Base-by-base conservation (phyloP, 148 eudicot genomes). In the Vaccinium macrocarpon region DNA sequence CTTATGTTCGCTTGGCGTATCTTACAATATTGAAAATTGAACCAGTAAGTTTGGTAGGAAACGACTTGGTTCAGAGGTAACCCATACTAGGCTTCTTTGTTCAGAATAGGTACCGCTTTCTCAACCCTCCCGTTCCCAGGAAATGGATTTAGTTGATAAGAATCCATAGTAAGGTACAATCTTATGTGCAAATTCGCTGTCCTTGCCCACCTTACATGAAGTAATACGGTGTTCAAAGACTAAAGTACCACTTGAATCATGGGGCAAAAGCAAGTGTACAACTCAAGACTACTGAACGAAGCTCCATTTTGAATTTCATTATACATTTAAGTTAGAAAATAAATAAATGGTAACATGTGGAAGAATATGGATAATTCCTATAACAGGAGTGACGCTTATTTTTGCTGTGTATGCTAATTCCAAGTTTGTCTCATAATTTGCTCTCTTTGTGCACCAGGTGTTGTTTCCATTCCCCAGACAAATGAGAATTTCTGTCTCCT, bases 391-490 rank as follows among this genome's bases (percentile, higher is more conserved):
- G 4, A 78, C 15, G 42, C 42, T 2, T 1, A 6, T 25, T 32
- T 1, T 78, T 50, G 8, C 49, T 62, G 52, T 29, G 23, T n/a
- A 35, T 59, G 1, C 5, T 25, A 50, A 14, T 29, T 29, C 12
- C 8, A 51, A 68, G 56, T 79, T 55, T 29, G 18, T 25, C 59
- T 61, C 27, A 59, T 81, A 81, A 56, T 12, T 14, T 66, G 10
- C 70, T 57, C 59, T 59, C n/a, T n/a, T 11, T 79, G 8, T 64
- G 53, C 61, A 27, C 19, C 83, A 90, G 92, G 88, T 90, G 90
- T 88, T 56, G 90, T 90, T 7, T 88, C 92, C 21, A 90, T 90
- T 29, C 92, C 90, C 29, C 88, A 90, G 87, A 90, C 92, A 50
- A 88, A 88, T 80, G 91, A 90, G 79, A 88, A 83, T 53, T 90